These are phyloP conservation scores for Thoreauomyces humboldtii DNA, from an alignment of 192 early-diverging fungal genomes.

Conservation along the genomic window DNA sequence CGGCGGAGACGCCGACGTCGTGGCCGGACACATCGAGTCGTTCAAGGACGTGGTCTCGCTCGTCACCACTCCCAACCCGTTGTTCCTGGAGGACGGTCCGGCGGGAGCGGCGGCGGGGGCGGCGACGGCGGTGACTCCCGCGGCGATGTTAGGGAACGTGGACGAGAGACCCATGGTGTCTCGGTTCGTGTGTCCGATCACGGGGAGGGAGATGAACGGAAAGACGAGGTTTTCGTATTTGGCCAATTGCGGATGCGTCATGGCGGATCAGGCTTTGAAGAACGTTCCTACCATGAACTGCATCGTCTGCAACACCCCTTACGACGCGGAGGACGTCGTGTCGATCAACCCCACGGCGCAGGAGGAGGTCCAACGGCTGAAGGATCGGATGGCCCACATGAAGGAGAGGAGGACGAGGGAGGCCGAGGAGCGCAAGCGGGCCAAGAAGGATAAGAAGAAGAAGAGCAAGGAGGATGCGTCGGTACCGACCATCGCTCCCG, in stretches of 20 bases:
- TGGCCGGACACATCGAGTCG: slow-evolving; percentile 68
- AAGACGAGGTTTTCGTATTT: slow-evolving; percentile 58
- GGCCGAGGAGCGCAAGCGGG: slow-evolving; percentile 40
- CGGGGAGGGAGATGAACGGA: slow-evolving; percentile 84
- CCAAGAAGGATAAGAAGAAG: slow-evolving; percentile 41
- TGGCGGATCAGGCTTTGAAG: slow-evolving; percentile 75
- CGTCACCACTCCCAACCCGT: slow-evolving; percentile 65
- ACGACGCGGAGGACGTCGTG: slow-evolving; percentile 55
- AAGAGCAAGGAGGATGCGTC: neutral
- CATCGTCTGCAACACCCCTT: slow-evolving; percentile 65
- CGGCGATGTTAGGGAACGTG: slow-evolving; percentile 40
- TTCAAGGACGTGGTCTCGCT: slow-evolving; percentile 74
- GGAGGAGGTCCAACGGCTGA: slow-evolving; percentile 63
- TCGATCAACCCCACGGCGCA: slow-evolving; percentile 63
- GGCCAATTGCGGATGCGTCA: slow-evolving; percentile 72
- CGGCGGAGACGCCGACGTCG: slow-evolving; percentile 71
- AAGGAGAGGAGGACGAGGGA: slow-evolving; percentile 49
- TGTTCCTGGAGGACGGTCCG: slow-evolving; percentile 34
- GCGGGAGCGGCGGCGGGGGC: too few species aligned
- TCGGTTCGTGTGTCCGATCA: slow-evolving; percentile 73
- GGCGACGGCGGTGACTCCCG: slow-evolving; percentile 14
- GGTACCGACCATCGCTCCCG: neutral
- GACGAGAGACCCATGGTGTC: slow-evolving; percentile 22
- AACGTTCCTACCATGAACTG: slow-evolving; percentile 64
- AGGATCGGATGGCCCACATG: slow-evolving; percentile 50